Conservation (phyloP, 345 rosid species). For the Eucalyptus melliodora region DNA sequence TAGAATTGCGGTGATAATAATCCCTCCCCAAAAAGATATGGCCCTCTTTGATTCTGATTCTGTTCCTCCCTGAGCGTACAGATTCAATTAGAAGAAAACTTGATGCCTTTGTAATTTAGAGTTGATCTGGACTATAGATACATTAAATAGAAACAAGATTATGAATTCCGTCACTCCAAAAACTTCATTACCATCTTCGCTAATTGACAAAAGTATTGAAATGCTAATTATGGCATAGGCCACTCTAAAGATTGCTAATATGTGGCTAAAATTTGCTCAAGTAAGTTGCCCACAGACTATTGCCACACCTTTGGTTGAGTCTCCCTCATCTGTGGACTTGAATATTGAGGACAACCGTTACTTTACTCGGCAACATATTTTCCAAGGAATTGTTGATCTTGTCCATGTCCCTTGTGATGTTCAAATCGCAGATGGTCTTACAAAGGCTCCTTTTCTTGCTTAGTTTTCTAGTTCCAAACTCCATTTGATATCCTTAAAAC, state of each 20-base stretch:
- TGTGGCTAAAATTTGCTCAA: neutral
- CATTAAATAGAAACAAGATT: neutral
- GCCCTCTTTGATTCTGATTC: neutral
- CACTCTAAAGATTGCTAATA: no score
- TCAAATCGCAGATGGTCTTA: no score
- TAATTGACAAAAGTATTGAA: no score
- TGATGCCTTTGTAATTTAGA: neutral
- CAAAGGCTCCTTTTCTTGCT: no score
- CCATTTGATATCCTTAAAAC: no score
- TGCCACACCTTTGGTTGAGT: neutral
- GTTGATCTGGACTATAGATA: neutral
- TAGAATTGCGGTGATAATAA: neutral
- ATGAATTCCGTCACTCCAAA: neutral
- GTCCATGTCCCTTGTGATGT: neutral
- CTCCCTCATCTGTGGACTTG: neutral
- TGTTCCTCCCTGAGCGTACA: neutral
- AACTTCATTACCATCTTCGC: no score
- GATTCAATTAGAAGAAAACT: neutral
- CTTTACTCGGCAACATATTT: neutral
- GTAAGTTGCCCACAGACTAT: neutral
- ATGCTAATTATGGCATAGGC: rapidly evolving
- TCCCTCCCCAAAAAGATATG: neutral
- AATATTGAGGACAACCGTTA: neutral
- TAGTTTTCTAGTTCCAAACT: no score
- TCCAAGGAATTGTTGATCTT: neutral